phyloP scores from a whole-genome alignment of 2,329 filamentous ascomycete species.

The Nemania bipapillata region DNA sequence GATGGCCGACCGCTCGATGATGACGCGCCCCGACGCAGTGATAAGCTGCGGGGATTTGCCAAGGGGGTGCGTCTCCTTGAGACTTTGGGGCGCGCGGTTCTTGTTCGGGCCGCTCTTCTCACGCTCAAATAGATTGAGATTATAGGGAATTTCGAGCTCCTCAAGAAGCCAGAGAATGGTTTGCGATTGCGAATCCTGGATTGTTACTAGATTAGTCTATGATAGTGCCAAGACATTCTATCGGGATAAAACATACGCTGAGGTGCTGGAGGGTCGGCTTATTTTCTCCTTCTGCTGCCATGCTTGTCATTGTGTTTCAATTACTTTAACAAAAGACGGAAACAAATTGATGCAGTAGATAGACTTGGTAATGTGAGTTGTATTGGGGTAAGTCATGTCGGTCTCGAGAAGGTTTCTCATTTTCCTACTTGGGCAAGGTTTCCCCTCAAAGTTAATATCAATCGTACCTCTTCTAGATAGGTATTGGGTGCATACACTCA shows the following conservation, averaged over 20 bases:
- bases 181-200: constrained; percentile 41
- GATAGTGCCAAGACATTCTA: not conserved
- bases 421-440: constrained; percentile 5
- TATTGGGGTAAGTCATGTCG: not conserved
- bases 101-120: constrained; percentile 13
- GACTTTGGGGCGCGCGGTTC: constrained; percentile 36
- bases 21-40: constrained; percentile 34
- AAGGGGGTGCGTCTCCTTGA: constrained; percentile 41
- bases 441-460: not conserved
- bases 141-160: constrained; percentile 41
- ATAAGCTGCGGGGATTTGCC: constrained; percentile 42
- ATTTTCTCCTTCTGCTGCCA: constrained; percentile 24
- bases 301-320: constrained; percentile 13
- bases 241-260: constrained; percentile 19
- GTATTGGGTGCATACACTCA: too few relatives aligned
- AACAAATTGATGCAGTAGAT: not conserved
- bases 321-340: not conserved
- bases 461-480: not conserved
- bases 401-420: constrained; percentile 4
- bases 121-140: constrained; percentile 38
- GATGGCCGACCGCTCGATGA: constrained; percentile 41
- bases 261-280: constrained; percentile 37
- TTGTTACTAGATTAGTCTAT: not conserved
- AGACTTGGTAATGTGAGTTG: not conserved
- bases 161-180: constrained; percentile 42